These are phyloP conservation scores for Candida ipomoeae DNA, from an alignment of 805 yeast species.

Conservation along the genomic window DNA sequence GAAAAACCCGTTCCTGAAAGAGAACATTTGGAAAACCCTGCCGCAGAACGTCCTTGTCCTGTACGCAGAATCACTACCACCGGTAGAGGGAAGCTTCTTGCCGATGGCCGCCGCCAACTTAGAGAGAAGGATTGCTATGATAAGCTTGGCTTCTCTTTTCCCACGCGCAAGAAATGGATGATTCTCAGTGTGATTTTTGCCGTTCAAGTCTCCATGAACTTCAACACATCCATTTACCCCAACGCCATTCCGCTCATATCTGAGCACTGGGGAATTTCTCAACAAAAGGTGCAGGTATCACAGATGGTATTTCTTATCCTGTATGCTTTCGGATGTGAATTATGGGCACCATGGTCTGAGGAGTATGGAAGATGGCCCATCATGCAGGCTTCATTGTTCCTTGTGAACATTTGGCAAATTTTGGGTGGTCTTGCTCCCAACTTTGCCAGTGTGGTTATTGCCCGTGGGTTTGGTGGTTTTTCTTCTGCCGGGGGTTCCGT, in stretches of 20 bases:
- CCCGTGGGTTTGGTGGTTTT: slow-evolving; percentile 28
- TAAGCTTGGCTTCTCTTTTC: slow-evolving; percentile 30
- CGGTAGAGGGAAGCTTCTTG: slow-evolving; percentile 19
- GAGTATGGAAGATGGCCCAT: slow-evolving; percentile 33
- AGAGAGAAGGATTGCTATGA: slow-evolving; percentile 35
- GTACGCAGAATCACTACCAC: slow-evolving; percentile 10
- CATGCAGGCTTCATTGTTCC: slow-evolving; percentile 26
- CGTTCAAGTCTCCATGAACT: slow-evolving; percentile 41
- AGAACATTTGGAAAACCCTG: not conserved
- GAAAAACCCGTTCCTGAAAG: slow-evolving; percentile 4
- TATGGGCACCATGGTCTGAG: slow-evolving; percentile 37
- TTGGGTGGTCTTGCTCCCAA: slow-evolving; percentile 30
- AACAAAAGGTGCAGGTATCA: slow-evolving; percentile 23
- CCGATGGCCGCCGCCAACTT: slow-evolving; percentile 25
- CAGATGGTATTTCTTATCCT: slow-evolving; percentile 29
- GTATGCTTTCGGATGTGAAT: slow-evolving; percentile 32
- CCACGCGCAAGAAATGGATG: slow-evolving; percentile 31
- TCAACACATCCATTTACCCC: slow-evolving; percentile 34
- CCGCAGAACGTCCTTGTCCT: slow-evolving; percentile 2
- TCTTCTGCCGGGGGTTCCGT: slow-evolving; percentile 34
- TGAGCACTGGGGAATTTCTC: slow-evolving; percentile 21
- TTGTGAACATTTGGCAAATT: slow-evolving; percentile 32
- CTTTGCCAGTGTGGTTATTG: slow-evolving; percentile 22
- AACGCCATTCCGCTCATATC: slow-evolving; percentile 21
- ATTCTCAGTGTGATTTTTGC: slow-evolving; percentile 33